Base-by-base conservation (phyloP, 805 yeast genomes). In the Kluyveromyces starmeri region DNA sequence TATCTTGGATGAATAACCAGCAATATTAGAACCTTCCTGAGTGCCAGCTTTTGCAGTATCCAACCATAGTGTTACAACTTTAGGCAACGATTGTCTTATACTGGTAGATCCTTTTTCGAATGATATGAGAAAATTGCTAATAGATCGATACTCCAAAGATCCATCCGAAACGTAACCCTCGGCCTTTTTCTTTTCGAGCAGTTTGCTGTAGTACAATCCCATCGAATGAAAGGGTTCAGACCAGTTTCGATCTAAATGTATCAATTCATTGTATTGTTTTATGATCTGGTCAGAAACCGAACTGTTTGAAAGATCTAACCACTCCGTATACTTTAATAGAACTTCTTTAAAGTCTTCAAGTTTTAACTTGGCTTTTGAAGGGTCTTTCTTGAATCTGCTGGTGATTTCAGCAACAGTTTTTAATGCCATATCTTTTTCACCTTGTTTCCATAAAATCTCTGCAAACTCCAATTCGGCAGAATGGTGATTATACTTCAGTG, bases 61-160 rank as follows among this genome's bases (percentile, higher is more conserved):
- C 16, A 92, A 62, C 98, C 98, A 92, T 7, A 83, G 69, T 0
- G 95, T 85, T 4, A 88, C 70, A n/a, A 84, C 71, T 48, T 85
- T 86, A 0, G 98, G 97, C 14, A 92, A 61, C 0, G 89, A 80
- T 57, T 92, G 96, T 50, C 76, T 76, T 2, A 83, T 70, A 48
- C 75, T 80, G 23, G 72, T 68, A 3, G 77, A 67, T 1, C 72
- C 72, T 35, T 47, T 49, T 19, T 52, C 51, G 34, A 58, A 53
- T 1, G 64, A 55, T 10, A 39, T 28, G 26, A 57, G 33, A 27
- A 58, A 52, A 32, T 43, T 53, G 1, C 52, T 45, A 7, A 58
- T 50, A 3, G 61, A 52, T 32, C 48, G 45, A 25, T 36, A 47
- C 32, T 57, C 61, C 19, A 53, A 41, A 9, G 42, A 40, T 27